Conservation (phyloP, 2,329 filamentous ascomycete species). For the Apiospora aurea region DNA sequence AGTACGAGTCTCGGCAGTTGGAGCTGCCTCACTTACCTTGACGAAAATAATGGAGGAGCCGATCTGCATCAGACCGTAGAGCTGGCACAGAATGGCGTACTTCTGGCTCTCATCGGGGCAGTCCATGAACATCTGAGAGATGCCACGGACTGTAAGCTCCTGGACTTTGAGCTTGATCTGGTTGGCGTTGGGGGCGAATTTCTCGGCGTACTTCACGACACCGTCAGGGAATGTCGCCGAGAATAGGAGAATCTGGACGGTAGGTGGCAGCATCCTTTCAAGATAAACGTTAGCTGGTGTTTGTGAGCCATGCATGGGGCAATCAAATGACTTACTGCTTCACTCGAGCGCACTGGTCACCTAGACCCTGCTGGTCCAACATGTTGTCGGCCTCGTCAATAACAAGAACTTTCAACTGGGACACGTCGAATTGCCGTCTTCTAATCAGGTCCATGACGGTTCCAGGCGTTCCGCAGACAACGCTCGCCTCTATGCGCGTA, state of each 20-base stretch:
- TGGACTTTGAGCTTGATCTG: conserved; percentile 87
- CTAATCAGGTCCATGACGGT: conserved; percentile 89
- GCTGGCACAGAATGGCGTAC: conserved; percentile 86
- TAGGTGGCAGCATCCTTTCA: conserved; percentile 72
- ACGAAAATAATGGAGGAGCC: conserved; percentile 99
- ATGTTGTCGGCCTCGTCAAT: conserved; percentile 99
- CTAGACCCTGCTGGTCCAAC: conserved; percentile 93
- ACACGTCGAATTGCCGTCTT: conserved; percentile 75
- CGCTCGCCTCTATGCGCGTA: conserved; percentile 73
- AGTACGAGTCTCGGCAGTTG: conserved; percentile 99
- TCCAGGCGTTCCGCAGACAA: conserved; percentile 92
- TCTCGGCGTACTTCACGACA: conserved; percentile 82
- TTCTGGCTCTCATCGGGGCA: conserved; percentile 84
- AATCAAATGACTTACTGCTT: conserved; percentile 68
- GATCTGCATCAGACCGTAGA: conserved; percentile 96
- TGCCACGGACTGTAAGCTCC: conserved; percentile 94
- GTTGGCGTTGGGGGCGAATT: conserved; percentile 87
- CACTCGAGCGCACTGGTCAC: conserved; percentile 92
- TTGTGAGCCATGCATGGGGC: conserved; percentile 34
- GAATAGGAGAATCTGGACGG: conserved; percentile 90
- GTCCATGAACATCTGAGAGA: conserved; percentile 98
- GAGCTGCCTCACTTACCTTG: conserved; percentile 66
- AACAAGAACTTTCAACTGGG: conserved; percentile 80
- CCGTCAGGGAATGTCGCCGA: conserved; percentile 91
- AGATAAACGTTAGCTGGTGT: background rate